Evolutionary conservation across 192 early-diverging fungal genomes (phyloP).

Genomic region (Geranomyces michiganensis): DNA sequence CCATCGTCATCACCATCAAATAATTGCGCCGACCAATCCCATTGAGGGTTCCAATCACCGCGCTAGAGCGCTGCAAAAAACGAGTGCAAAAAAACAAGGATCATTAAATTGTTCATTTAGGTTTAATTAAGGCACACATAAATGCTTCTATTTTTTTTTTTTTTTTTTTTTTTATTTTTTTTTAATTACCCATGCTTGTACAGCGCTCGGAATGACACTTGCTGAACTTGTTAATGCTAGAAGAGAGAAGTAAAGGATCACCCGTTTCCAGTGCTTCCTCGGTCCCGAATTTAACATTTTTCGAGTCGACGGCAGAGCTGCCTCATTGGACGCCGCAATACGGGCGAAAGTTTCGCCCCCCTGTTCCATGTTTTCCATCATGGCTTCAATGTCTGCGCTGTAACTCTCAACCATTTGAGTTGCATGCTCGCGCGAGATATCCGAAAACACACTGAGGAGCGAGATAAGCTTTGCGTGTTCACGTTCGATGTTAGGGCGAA

Average conservation of each 20-base stretch:
- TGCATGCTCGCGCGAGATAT: conserved; percentile 2
- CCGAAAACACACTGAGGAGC: neutral
- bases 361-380: conserved; percentile 11
- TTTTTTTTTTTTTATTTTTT: too few relatives aligned
- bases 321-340: conserved; percentile 13
- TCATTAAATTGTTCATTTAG: too few relatives aligned
- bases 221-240: too few relatives aligned
- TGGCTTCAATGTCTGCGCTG: conserved; percentile 3
- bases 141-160: too few relatives aligned
- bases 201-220: too few relatives aligned
- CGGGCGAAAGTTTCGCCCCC: neutral
- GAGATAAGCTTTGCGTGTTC: conserved; percentile 1
- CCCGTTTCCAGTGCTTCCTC: neutral
- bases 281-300: neutral
- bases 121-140: too few relatives aligned
- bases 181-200: too few relatives aligned
- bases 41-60: too few relatives aligned
- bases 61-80: too few relatives aligned
- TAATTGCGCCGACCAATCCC: neutral
- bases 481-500: neutral
- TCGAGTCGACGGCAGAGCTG: neutral
- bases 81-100: too few relatives aligned
- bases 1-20: neutral
- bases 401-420: conserved; percentile 8
- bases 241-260: too few relatives aligned